Percentiles rank a stretch among this genome's conserved stretches.
These are phyloP conservation scores for Russula griseocarnosa DNA, from an alignment of 768 basidiomycete genomes.

Conservation along the genomic window DNA sequence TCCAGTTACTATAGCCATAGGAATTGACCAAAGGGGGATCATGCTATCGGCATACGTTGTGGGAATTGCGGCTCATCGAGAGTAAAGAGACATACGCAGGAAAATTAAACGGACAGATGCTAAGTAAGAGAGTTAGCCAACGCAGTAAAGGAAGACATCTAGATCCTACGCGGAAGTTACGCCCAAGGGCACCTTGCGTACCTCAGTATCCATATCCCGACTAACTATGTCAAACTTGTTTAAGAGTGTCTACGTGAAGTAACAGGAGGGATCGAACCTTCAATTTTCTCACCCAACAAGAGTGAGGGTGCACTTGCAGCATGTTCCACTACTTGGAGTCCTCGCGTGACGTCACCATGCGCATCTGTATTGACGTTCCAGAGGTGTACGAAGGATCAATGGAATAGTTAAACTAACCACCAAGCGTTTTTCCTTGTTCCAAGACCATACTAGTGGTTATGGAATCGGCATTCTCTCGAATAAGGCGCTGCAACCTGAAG, in stretches of 20 bases:
- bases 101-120: conserved; percentile 86
- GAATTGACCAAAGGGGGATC: conserved; percentile 97
- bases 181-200: conserved; percentile 78
- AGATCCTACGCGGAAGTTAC: conserved; percentile 63
- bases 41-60: conserved; percentile 46
- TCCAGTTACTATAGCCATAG: conserved; percentile 82
- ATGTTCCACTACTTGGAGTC: conserved; percentile 83
- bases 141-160: not conserved
- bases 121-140: conserved; percentile 31
- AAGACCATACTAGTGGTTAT: conserved; percentile 87
- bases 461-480: conserved; percentile 81
- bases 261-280: conserved; percentile 51
- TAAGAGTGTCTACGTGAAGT: not conserved
- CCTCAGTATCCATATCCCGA: conserved; percentile 95
- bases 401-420: conserved; percentile 46
- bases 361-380: conserved; percentile 55
- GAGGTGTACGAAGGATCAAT: not conserved
- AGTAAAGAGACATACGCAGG: conserved; percentile 57
- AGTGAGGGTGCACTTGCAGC: conserved; percentile 78
- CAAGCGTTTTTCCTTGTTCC: conserved; percentile 93
- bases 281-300: conserved; percentile 86
- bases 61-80: not conserved
- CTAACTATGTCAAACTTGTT: conserved; percentile 50
- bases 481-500: conserved; percentile 77
- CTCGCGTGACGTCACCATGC: conserved; percentile 89